Evolutionary conservation across 2,329 filamentous ascomycete species (phyloP).

Genomic region (Pseudogymnoascus verrucosus): DNA sequence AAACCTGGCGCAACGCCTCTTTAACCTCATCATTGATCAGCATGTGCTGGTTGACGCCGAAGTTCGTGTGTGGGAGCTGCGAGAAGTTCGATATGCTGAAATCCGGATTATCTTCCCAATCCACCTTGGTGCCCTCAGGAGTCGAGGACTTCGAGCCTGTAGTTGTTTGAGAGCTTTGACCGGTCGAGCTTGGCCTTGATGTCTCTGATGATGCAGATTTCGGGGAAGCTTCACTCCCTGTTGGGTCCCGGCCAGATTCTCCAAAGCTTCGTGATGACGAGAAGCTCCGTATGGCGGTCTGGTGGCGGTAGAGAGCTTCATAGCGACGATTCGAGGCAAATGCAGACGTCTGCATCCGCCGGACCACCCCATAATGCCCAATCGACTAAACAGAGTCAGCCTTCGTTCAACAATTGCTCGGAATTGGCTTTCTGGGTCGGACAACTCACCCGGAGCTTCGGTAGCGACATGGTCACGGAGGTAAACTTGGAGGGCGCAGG

Average conservation of each 20-base stretch:
- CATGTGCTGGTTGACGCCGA: constrained; percentile 95
- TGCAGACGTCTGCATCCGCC: neutral
- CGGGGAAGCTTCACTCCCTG: neutral
- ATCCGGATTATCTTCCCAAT: constrained; percentile 69
- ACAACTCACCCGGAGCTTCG: neutral
- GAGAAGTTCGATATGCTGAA: constrained; percentile 66
- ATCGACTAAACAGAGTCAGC: neutral
- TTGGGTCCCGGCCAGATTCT: neutral
- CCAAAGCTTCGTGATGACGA: neutral
- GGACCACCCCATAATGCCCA: neutral
- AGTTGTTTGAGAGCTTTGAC: neutral
- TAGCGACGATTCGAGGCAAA: neutral
- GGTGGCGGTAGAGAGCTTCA: neutral
- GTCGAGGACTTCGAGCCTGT: neutral
- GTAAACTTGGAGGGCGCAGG: neutral
- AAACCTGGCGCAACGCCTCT: constrained; percentile 74
- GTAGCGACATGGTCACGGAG: neutral
- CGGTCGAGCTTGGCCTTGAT: neutral
- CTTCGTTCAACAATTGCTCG: neutral
- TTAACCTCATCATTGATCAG: constrained; percentile 94
- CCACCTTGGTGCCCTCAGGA: constrained; percentile 3
- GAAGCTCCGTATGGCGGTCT: neutral
- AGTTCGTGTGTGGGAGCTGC: constrained; percentile 68
- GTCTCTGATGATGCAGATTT: neutral
- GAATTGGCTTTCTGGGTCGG: neutral